phyloP scores from a whole-genome alignment of 2,329 filamentous ascomycete genomes.

The Neonectria sp. region DNA sequence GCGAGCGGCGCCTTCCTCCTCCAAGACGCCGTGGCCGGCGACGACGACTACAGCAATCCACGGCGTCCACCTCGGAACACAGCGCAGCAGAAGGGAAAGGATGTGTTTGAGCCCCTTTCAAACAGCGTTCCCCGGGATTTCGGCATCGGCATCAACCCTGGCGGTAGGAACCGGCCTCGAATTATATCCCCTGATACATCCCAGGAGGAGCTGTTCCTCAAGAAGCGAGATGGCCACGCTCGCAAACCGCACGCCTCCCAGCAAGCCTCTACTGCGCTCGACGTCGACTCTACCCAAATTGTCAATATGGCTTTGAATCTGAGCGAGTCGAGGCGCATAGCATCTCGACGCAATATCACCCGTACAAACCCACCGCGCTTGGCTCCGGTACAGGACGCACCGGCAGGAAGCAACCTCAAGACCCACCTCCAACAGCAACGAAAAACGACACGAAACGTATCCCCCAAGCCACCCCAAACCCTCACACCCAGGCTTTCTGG shows the following conservation, averaged over 20 bases:
- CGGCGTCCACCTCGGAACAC: constrained; percentile 45
- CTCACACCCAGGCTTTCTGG: constrained; percentile 60
- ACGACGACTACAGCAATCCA: constrained; percentile 51
- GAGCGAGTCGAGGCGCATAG: constrained; percentile 83
- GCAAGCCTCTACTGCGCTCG: constrained; percentile 56
- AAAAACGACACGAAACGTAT: constrained; percentile 72
- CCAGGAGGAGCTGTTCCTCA: constrained; percentile 43
- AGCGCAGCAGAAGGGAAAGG: constrained; percentile 41
- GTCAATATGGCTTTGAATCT: constrained; percentile 93
- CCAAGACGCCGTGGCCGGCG: constrained; percentile 57
- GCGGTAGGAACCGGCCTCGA: constrained; percentile 36
- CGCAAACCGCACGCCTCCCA: constrained; percentile 37
- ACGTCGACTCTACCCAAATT: constrained; percentile 88
- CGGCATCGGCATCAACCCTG: constrained; percentile 40
- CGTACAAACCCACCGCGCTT: constrained; percentile 67
- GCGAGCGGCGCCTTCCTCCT: constrained; percentile 68
- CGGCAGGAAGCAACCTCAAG: constrained; percentile 71
- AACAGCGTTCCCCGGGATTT: constrained; percentile 33
- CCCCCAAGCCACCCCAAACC: constrained; percentile 67
- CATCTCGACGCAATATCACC: constrained; percentile 69
- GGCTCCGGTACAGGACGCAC: constrained; percentile 67
- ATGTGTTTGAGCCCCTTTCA: constrained; percentile 34
- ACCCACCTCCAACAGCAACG: constrained; percentile 82
- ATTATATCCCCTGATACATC: constrained; percentile 48
- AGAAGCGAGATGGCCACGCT: constrained; percentile 40